Evolutionary conservation across 495 filamentous ascomycete genomes (phyloP), one percentile per base, ranked within the genome.

Genomic region (Annulohypoxylon stygium): DNA sequence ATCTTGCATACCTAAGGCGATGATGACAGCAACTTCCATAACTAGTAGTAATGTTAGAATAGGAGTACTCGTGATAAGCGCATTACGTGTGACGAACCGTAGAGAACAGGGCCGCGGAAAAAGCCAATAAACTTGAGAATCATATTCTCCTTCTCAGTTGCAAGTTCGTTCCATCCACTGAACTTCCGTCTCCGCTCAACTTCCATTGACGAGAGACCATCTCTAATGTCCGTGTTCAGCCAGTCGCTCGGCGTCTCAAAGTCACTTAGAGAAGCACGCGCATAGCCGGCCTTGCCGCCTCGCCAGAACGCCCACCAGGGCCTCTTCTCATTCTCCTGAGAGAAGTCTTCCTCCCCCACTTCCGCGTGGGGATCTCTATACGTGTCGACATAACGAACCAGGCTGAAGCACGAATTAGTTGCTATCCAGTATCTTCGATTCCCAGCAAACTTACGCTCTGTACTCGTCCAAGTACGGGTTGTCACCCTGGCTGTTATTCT

Each of bases 61-160:
- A 47, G 12, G 50, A 50, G 16, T 39, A 20, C 55, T 60, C 34
- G 51, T 2, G 33, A 20, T n/a, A 50, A 64, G 20, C n/a, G 43
- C 39, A 20, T 12, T 9, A 54, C 3, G n/a, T 36, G 20, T 65
- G 61, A 85, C 87, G 77, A 83, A 93, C 92, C 91, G 83, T 93
- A 93, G 62, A 94, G 89, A 84, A 94, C 91, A 74, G 92, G 92
- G 79, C 92, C 91, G 75, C 86, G 89, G 86, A 94, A 94, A 83
- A 90, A 94, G 80, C 89, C 86, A 72, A 94, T 82, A 82, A 94
- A 93, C 84, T 93, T 88, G 72, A 91, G 75, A 82, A 93, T 88
- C 85, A 91, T 82, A 82, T 92, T 93, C 81, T 88, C 89, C 87
- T 93, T 93, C 85, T 93, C 91, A 36, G 91, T 88, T 39, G 85